phyloP scores from a whole-genome alignment of 2,329 filamentous ascomycete species.

The Macrophomina pseudophaseolina region DNA sequence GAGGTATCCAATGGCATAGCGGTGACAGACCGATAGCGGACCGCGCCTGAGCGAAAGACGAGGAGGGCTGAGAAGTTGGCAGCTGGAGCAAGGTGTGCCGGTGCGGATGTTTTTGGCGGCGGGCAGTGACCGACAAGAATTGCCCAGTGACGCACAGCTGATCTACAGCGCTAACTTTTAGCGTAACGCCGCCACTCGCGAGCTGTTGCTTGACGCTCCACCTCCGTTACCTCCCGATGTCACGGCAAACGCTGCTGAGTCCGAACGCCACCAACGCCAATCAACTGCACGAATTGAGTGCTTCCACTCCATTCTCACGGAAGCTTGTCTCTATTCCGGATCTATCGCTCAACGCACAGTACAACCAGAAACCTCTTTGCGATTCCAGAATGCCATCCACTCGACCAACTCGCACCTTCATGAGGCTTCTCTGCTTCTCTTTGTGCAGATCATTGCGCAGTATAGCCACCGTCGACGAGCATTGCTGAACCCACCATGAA shows the following conservation, averaged over 20 bases:
- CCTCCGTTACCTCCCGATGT: neutral
- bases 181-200: neutral
- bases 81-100: neutral
- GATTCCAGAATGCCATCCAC: too few relatives aligned
- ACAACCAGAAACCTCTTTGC: too few relatives aligned
- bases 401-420: neutral
- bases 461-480: conserved; percentile 45
- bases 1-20: conserved; percentile 93
- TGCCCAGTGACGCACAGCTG: conserved; percentile 15
- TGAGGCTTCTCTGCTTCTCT: neutral
- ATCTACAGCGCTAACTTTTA: conserved; percentile 22
- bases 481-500: conserved; percentile 54
- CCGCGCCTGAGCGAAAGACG: neutral
- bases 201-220: neutral
- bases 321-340: too few relatives aligned
- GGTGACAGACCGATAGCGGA: neutral
- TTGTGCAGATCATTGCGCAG: conserved; percentile 2
- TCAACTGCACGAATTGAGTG: too few relatives aligned
- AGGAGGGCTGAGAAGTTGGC: neutral
- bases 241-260: neutral
- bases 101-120: conserved; percentile 15
- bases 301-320: too few relatives aligned
- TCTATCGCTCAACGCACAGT: too few relatives aligned
- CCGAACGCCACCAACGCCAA: too few relatives aligned
- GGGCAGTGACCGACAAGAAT: conserved; percentile 19